Evolutionary conservation across 306 rosid genomes (phyloP), one percentile per base, ranked within the genome.

Genomic region (Leucaena leucocephala): DNA sequence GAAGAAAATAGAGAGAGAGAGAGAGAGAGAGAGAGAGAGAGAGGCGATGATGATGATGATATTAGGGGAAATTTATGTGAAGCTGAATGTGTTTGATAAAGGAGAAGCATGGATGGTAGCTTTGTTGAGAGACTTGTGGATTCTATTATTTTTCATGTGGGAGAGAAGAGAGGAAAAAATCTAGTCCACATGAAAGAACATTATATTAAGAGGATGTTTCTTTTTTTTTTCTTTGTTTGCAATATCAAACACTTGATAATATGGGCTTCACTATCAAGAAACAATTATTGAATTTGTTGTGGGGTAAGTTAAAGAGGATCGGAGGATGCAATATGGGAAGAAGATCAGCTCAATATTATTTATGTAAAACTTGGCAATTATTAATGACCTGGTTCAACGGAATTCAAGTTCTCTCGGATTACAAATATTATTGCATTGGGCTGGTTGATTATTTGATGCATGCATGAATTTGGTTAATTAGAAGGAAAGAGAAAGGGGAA

Each of bases 121-220:
- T 65, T 17, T 22, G 33, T 70, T 67, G 50, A 19, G 35, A 67
- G 36, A 42, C 48, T 40, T 81, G 85, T 81, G 89, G 84, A 78
- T 76, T 81, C 73, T 50, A 79, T 74, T 50, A 16, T 38, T 38
- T 77, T 63, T 27, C 27, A 27, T 74, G 42, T 81, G 40, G 1
- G 65, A 63, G 52, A 44, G 46, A 69, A 62, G 79, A 43, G 82
- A 72, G 82, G 50, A 79, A 78, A 78, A 84, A 85, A 81, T 85
- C 78, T 82, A 62, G 88, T 83, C 88, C 87, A 82, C 80, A 81
- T 64, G 84, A 62, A 40, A 48, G 75, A 75, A 78, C 38, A 64
- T 14, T 3, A 49, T 6, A 38, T 54, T 16, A 17, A 54, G 71
- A 67, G 55, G 19, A 12, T 80, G 58, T 68, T 68, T 43, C 72